phyloP scores from a whole-genome alignment of 1,284 basidiomycete genomes.

The Microbotryum lychnidis-dioicae region DNA sequence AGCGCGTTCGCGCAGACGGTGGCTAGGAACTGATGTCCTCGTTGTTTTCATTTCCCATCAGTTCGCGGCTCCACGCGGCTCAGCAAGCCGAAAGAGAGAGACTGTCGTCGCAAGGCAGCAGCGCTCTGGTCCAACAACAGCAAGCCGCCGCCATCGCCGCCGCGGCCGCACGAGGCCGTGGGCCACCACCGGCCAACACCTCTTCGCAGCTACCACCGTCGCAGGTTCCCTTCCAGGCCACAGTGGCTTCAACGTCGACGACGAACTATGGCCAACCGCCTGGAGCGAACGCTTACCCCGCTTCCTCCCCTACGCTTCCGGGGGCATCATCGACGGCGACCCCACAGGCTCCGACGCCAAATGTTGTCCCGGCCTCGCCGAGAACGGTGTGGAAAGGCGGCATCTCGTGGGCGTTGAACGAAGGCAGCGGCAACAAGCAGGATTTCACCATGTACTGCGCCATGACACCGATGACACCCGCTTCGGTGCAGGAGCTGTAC shows the following conservation, averaged over 20 bases:
- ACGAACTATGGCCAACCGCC: too few relatives aligned
- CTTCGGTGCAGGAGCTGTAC: constrained; percentile 18
- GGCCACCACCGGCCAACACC: too few relatives aligned
- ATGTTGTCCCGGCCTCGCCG: not conserved
- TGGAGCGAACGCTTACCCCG: too few relatives aligned
- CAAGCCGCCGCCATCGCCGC: not conserved
- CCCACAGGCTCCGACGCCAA: too few relatives aligned
- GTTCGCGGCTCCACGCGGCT: constrained; percentile 1
- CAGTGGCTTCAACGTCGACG: too few relatives aligned
- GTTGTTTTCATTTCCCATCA: not conserved
- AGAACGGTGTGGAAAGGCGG: constrained; percentile 11
- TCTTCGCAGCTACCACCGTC: too few relatives aligned
- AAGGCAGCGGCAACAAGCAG: constrained; percentile 2
- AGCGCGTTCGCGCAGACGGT: too few relatives aligned
- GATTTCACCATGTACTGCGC: constrained; percentile 21
- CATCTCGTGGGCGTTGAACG: constrained; percentile 16
- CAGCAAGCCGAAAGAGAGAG: constrained; percentile 6
- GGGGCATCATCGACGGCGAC: too few relatives aligned
- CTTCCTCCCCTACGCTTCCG: too few relatives aligned
- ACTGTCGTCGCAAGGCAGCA: not conserved
- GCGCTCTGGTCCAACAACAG: not conserved
- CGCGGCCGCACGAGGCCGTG: too few relatives aligned
- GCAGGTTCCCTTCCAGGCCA: too few relatives aligned
- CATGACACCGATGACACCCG: constrained; percentile 19
- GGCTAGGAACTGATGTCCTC: too few relatives aligned